Evolutionary conservation across 345 rosid genomes (phyloP).

Genomic region (Nephelium lappaceum): DNA sequence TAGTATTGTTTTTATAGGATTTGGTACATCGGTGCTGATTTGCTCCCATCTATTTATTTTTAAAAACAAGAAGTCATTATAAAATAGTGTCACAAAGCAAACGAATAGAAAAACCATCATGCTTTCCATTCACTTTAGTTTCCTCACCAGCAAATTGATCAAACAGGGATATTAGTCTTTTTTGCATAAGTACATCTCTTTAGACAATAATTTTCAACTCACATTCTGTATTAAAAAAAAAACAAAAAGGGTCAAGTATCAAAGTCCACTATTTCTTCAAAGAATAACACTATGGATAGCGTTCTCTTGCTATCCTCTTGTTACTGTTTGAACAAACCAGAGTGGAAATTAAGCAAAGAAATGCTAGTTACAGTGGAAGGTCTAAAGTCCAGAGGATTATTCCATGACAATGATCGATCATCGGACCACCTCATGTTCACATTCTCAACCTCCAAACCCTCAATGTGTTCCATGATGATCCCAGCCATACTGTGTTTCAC

Average conservation of each 20-base stretch:
- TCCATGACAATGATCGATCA: constrained; percentile 47
- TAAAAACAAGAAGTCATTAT: too few species aligned
- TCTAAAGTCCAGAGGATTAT: constrained; percentile 78
- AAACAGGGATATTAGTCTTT: too few species aligned
- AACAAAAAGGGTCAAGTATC: neutral
- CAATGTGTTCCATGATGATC: constrained; percentile 84
- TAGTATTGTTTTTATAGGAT: too few species aligned
- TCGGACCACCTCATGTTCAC: constrained; percentile 74
- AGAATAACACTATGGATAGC: constrained; percentile 6
- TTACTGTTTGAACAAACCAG: constrained; percentile 42
- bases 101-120: too few species aligned
- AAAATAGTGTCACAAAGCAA: too few species aligned
- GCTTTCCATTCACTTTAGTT: too few species aligned
- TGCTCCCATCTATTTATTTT: too few species aligned
- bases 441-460: constrained; percentile 73
- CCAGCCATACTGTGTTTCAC: constrained; percentile 74
- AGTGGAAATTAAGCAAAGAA: constrained; percentile 67
- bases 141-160: too few species aligned
- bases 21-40: too few species aligned
- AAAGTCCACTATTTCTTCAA: neutral
- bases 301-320: neutral
- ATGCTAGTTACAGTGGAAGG: constrained; percentile 77
- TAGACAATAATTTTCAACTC: neutral
- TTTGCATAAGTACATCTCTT: neutral
- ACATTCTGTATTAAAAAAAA: neutral